Evolutionary conservation across 2,329 filamentous ascomycete genomes (phyloP).

Genomic region (Ophiostoma triangulosporum): DNA sequence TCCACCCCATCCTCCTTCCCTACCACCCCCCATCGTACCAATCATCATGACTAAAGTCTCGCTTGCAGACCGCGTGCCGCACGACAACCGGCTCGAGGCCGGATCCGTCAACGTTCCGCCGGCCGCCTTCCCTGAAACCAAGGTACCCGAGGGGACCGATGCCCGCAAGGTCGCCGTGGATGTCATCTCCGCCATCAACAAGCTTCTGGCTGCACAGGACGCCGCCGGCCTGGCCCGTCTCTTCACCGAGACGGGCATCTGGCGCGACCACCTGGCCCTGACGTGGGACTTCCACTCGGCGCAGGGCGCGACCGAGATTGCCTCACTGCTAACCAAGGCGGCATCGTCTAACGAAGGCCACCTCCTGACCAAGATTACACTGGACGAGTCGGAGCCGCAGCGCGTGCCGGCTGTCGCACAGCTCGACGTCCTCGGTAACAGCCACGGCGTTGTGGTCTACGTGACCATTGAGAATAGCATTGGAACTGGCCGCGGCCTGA

Average conservation of each 20-base stretch:
- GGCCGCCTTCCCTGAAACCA: conserved; percentile 27
- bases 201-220: conserved; percentile 24
- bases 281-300: conserved; percentile 43
- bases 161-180: conserved; percentile 24
- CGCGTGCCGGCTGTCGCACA: conserved; percentile 29
- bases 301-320: conserved; percentile 28
- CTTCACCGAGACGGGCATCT: conserved; percentile 35
- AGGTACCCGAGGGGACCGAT: conserved; percentile 20
- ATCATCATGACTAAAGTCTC: not conserved
- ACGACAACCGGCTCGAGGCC: conserved; percentile 19
- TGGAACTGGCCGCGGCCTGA: conserved; percentile 42
- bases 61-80: conserved; percentile 6
- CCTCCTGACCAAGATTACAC: conserved; percentile 28
- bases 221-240: conserved; percentile 22
- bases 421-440: conserved; percentile 36
- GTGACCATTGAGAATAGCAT: conserved; percentile 37
- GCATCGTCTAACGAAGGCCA: conserved; percentile 13
- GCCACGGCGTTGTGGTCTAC: conserved; percentile 42
- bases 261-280: conserved; percentile 44
- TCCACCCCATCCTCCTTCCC: not conserved
- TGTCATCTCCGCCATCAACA: conserved; percentile 28
- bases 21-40: too few species aligned
- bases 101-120: conserved; percentile 42
- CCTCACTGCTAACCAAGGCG: conserved; percentile 24
- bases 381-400: conserved; percentile 32